Evolutionary conservation across 176 grass and related monocot species (phyloP), one percentile per base, ranked within the genome.

Genomic region (Zoysia japonica): DNA sequence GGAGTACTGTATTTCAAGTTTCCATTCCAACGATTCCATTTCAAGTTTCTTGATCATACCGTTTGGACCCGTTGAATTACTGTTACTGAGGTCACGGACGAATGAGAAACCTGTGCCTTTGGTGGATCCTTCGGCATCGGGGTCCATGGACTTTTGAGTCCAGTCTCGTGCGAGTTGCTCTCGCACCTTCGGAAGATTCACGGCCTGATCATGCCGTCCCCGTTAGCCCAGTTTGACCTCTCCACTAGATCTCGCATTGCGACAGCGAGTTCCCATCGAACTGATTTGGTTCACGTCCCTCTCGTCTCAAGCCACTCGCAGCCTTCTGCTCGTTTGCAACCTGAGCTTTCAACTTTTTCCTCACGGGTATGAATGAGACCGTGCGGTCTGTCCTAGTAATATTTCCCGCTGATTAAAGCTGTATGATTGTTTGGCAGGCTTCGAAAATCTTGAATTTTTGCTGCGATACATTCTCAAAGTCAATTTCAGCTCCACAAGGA

Each of bases 161-260:
- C 20, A 75, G 39, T 39, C 60, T 76, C 14, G 45, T 41, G 72
- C 17, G 61, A 65, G 66, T 7, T n/a, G 41, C 45, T 73, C 78
- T 2, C 6, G 17, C 46, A 13, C 19, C 76, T 19, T 42, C 39
- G 12, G 75, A 57, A 67, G 70, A 78, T 53, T 48, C 67, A 41
- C 0, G 69, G 5, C 77, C 84, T 75, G 84, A 61, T 86, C 9
- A 9, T 14, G 70, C 80, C 85, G 11, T 9, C 74, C 79, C 72
- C 48, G 40, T 68, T 16, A 51, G 35, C 38, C 28, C 12, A 10
- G 17, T 2, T 50, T 35, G 15, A 11, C 10, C 6, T 17, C 56
- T 77, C 48, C 79, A 76, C 67, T 70, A 56, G 16, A 9, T 41
- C n/a, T n/a, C 17, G 41, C 8, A 1, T 0, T 16, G 28, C 39